Evolutionary conservation across 1,139 yeast genomes (phyloP).

Genomic region (Sugiyamaella sp.): DNA sequence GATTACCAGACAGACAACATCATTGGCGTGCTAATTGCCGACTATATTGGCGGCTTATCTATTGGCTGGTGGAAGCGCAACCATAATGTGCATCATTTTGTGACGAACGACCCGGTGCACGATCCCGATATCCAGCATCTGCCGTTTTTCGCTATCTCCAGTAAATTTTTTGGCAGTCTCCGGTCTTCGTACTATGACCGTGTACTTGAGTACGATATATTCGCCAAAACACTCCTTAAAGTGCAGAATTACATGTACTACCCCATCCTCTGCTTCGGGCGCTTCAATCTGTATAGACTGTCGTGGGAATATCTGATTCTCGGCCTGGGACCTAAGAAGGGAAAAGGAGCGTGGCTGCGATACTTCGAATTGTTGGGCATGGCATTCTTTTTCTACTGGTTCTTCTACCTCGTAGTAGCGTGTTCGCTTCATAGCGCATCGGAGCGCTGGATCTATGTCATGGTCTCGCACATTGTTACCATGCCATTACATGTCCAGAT

Average conservation of each 20-base stretch:
- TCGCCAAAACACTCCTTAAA: slow-evolving; percentile 61
- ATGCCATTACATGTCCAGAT: slow-evolving; percentile 93
- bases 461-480: slow-evolving; percentile 78
- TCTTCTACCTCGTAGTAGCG: slow-evolving; percentile 64
- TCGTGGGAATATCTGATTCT: slow-evolving; percentile 74
- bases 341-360: slow-evolving; percentile 85
- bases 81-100: slow-evolving; percentile 86
- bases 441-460: slow-evolving; percentile 58
- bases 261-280: slow-evolving; percentile 77
- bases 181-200: slow-evolving; percentile 81
- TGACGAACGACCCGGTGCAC: slow-evolving; percentile 89
- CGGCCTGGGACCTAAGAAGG: slow-evolving; percentile 78
- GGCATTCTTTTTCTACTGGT: slow-evolving; percentile 73
- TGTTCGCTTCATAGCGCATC: slow-evolving; percentile 54
- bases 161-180: slow-evolving; percentile 64
- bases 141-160: slow-evolving; percentile 87
- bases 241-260: slow-evolving; percentile 74
- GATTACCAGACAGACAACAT: slow-evolving; percentile 76
- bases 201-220: slow-evolving; percentile 63
- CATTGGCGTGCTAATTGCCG: slow-evolving; percentile 72
- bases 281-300: slow-evolving; percentile 80
- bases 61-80: slow-evolving; percentile 95
- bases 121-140: slow-evolving; percentile 94
- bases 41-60: slow-evolving; percentile 84
- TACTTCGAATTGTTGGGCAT: slow-evolving; percentile 76